Percentiles rank a stretch among this genome's conserved stretches.
These are phyloP conservation scores for Periconia sp. DNA, from an alignment of 2,329 filamentous ascomycete species.

Conservation along the genomic window DNA sequence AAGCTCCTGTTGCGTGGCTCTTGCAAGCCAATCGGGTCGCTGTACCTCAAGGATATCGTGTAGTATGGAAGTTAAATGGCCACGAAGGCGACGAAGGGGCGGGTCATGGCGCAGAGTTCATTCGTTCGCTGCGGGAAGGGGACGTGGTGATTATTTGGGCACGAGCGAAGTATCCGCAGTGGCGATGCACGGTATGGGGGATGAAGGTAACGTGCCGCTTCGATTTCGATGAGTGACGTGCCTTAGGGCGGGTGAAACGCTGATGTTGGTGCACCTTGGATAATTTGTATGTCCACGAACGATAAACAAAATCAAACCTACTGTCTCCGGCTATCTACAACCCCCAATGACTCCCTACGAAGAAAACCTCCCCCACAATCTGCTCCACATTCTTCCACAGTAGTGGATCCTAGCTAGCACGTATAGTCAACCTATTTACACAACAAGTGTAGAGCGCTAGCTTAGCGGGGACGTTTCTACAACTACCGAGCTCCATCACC, in stretches of 20 bases:
- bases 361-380: no score
- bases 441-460: no score
- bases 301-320: no score
- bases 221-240: slow-evolving; percentile 10
- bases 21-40: slow-evolving; percentile 36
- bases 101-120: slow-evolving; percentile 29
- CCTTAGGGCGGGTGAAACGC: neutral
- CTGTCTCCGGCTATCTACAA: no score
- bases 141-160: slow-evolving; percentile 36
- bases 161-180: slow-evolving; percentile 35
- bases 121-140: slow-evolving; percentile 25
- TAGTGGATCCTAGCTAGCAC: no score
- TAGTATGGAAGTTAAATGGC: slow-evolving; percentile 20
- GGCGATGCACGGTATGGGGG: slow-evolving; percentile 27
- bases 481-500: no score
- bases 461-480: no score
- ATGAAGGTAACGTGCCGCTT: slow-evolving; percentile 24
- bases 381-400: no score
- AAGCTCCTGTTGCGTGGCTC: slow-evolving; percentile 32
- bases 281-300: no score
- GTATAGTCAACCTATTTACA: no score
- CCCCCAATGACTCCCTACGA: no score
- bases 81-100: slow-evolving; percentile 23
- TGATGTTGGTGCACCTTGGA: no score
- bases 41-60: slow-evolving; percentile 11